A percentile compares a stretch with the other conserved stretches of the same genome.
phyloP scores from a whole-genome alignment of 768 basidiomycete genomes.

The Strobilomyces confusus region DNA sequence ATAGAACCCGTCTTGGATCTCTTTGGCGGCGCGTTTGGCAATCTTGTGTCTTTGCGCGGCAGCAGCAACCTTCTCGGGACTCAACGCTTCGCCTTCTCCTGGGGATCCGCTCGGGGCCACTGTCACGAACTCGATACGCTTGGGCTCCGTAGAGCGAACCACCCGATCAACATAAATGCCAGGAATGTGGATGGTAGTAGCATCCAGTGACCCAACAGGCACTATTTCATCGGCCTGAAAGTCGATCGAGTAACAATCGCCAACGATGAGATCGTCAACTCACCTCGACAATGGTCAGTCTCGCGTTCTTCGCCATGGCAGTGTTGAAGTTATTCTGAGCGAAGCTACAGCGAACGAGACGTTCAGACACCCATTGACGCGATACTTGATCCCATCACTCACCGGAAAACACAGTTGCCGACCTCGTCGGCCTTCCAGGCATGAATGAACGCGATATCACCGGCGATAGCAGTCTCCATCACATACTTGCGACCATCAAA shows the following conservation, averaged over 20 bases:
- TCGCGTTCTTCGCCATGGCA: slow-evolving; percentile 87
- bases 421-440: slow-evolving; percentile 93
- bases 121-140: slow-evolving; percentile 73
- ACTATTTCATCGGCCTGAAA: slow-evolving; percentile 84
- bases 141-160: slow-evolving; percentile 70
- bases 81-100: slow-evolving; percentile 24
- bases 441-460: slow-evolving; percentile 80
- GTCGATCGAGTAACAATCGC: background rate
- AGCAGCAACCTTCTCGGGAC: slow-evolving; percentile 52
- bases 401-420: slow-evolving; percentile 91
- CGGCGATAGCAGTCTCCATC: slow-evolving; percentile 74
- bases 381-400: slow-evolving; percentile 4
- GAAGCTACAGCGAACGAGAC: slow-evolving; percentile 45
- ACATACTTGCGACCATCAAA: slow-evolving; percentile 79
- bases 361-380: background rate
- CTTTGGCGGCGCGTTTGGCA: slow-evolving; percentile 83
- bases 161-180: slow-evolving; percentile 89
- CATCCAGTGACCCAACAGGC: slow-evolving; percentile 74
- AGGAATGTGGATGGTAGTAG: slow-evolving; percentile 77
- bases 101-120: slow-evolving; percentile 48
- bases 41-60: slow-evolving; percentile 65
- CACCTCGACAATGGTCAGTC: slow-evolving; percentile 86
- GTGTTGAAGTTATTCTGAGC: slow-evolving; percentile 84
- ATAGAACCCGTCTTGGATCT: slow-evolving; percentile 83
- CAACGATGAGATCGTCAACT: slow-evolving; percentile 8